Conservation (phyloP, 1,139 yeast species). For the Suzukiozyma palmioleophila region DNA sequence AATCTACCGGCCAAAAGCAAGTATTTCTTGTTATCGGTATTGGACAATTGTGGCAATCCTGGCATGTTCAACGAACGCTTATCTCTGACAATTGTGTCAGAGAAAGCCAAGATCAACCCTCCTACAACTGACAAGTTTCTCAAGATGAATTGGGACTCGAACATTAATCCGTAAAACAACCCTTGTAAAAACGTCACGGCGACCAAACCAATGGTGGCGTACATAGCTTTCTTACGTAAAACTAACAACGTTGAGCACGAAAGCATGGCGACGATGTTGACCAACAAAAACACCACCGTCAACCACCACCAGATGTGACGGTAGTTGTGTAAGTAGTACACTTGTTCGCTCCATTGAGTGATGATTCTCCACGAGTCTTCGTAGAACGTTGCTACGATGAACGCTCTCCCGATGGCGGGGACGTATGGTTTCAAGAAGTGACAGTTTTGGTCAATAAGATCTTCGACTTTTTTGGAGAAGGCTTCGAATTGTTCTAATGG, state of each 20-base stretch:
- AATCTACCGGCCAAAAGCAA: conserved; percentile 86
- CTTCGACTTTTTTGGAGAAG: conserved; percentile 43
- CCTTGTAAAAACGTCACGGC: conserved; percentile 83
- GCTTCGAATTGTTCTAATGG: conserved; percentile 42
- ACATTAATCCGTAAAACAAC: conserved; percentile 79
- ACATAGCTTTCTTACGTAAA: conserved; percentile 62
- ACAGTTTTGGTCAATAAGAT: conserved; percentile 40
- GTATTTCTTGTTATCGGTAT: conserved; percentile 81
- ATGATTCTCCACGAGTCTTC: conserved; percentile 86
- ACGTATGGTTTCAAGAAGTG: conserved; percentile 64
- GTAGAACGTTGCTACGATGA: conserved; percentile 89
- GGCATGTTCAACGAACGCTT: conserved; percentile 73
- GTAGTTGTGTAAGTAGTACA: conserved; percentile 74
- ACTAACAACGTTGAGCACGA: conserved; percentile 71
- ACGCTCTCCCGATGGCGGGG: conserved; percentile 83
- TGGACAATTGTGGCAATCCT: conserved; percentile 83
- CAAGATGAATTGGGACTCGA: conserved; percentile 76
- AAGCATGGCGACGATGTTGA: conserved; percentile 69
- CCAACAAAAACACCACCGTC: conserved; percentile 62
- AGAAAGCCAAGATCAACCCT: conserved; percentile 82
- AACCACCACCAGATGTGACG: conserved; percentile 78
- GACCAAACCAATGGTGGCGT: conserved; percentile 69
- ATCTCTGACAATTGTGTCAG: conserved; percentile 84
- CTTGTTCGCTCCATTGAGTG: conserved; percentile 91
- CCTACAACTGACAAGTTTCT: conserved; percentile 91